Evolutionary conservation across 2,329 filamentous ascomycete genomes (phyloP).

Genomic region (Fusarium zealandicum): DNA sequence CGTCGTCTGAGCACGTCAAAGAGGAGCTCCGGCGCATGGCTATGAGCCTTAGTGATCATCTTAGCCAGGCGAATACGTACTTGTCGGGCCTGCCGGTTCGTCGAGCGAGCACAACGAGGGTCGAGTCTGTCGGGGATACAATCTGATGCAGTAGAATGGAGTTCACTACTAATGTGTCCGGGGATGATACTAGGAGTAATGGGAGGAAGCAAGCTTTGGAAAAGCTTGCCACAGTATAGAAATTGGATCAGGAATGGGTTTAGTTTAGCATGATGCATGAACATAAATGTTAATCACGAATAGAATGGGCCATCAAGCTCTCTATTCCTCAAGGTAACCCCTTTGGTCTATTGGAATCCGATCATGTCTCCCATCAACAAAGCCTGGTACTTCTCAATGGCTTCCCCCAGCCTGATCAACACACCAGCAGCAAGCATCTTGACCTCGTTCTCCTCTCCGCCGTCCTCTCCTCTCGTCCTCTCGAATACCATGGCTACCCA

Average conservation of each 20-base stretch:
- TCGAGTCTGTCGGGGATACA: conserved; percentile 38
- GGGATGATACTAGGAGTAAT: background rate
- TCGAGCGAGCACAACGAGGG: conserved; percentile 44
- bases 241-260: background rate
- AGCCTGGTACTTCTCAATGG: conserved; percentile 81
- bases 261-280: conserved; percentile 13
- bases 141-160: conserved; percentile 9
- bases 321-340: background rate
- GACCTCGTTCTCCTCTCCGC: conserved; percentile 77
- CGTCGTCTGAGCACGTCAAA: conserved; percentile 59
- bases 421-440: conserved; percentile 81
- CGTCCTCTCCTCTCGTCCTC: conserved; percentile 57
- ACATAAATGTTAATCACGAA: conserved; percentile 23
- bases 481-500: conserved; percentile 85
- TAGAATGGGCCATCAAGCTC: conserved; percentile 15
- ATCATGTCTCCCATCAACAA: conserved; percentile 76
- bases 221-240: background rate
- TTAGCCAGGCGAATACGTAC: conserved; percentile 55
- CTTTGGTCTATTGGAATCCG: conserved; percentile 41
- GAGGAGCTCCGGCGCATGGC: conserved; percentile 60
- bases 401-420: conserved; percentile 79
- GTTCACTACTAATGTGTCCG: background rate
- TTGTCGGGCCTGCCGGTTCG: conserved; percentile 51
- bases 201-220: background rate
- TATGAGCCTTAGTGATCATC: conserved; percentile 57